Conservation (phyloP, 345 rosid genomes). For the Gossypium turneri region DNA sequence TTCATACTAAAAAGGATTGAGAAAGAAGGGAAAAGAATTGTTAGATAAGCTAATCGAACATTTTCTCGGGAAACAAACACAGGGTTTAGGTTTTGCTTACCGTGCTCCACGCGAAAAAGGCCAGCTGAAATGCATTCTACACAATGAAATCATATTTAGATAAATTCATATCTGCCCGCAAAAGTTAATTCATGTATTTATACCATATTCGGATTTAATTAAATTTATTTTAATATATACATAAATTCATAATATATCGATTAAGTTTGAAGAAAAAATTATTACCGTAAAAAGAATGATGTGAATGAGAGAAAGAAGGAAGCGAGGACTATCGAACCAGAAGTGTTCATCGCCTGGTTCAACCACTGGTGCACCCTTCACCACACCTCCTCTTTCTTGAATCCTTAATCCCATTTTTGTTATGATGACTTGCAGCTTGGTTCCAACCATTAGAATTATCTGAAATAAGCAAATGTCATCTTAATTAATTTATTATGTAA, state of each 20-base stretch:
- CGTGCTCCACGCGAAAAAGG: constrained; percentile 72
- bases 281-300: constrained; percentile 83
- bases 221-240: background rate
- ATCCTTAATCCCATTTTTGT: constrained; percentile 74
- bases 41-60: background rate
- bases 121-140: constrained; percentile 92
- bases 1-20: constrained; percentile 48
- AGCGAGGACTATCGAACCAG: constrained; percentile 88
- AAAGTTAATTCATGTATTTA: too few relatives aligned
- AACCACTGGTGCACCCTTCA: constrained; percentile 84
- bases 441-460: constrained; percentile 62
- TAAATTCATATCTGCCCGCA: too few relatives aligned
- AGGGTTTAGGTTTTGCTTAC: constrained; percentile 36
- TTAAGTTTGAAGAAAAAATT: background rate
- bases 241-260: background rate
- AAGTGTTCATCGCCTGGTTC: constrained; percentile 85
- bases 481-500: too few relatives aligned
- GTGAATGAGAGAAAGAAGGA: constrained; percentile 80
- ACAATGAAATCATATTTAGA: background rate
- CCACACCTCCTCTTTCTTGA: constrained; percentile 81
- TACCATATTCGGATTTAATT: too few relatives aligned
- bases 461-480: constrained; percentile 5
- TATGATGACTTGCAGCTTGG: constrained; percentile 81
- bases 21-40: background rate
- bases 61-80: background rate